Evolutionary conservation across 2,329 filamentous ascomycete species (phyloP).

Genomic region (Monilinia aucupariae): DNA sequence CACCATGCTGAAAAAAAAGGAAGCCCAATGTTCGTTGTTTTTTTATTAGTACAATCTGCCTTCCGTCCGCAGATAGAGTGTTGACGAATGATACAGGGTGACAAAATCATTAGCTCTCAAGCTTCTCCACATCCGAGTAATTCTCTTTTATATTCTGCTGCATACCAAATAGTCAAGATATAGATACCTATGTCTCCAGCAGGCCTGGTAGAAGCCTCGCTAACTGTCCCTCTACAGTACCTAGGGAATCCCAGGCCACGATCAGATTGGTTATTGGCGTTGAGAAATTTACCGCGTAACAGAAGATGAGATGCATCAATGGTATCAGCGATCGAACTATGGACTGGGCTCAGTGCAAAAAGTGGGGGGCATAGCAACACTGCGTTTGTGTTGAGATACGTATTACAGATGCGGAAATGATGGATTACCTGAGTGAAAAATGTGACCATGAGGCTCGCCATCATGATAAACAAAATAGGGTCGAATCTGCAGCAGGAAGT

Average conservation of each 20-base stretch:
- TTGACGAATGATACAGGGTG: neutral
- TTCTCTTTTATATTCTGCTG: too few species aligned
- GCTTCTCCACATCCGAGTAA: neutral
- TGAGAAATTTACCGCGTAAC: neutral
- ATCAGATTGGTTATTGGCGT: neutral
- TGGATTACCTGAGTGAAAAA: neutral
- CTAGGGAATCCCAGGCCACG: neutral
- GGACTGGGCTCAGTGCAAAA: conserved; percentile 1
- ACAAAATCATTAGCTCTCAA: neutral
- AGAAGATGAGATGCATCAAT: neutral
- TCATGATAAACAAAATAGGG: neutral
- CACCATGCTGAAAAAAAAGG: neutral
- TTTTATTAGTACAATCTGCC: neutral
- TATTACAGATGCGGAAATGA: neutral
- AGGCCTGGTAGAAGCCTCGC: too few species aligned
- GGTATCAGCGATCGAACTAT: neutral
- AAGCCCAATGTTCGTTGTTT: neutral
- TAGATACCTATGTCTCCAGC: neutral
- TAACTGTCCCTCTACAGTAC: neutral
- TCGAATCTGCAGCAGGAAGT: neutral
- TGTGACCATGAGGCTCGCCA: neutral
- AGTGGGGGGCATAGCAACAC: conserved; percentile 2
- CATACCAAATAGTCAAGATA: neutral
- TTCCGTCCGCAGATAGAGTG: neutral
- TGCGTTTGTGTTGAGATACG: neutral